A percentile compares a stretch with the other conserved stretches of the same genome.
Evolutionary conservation across 208 protist species (phyloP).

Genomic region (Trypanosoma cruzi): DNA sequence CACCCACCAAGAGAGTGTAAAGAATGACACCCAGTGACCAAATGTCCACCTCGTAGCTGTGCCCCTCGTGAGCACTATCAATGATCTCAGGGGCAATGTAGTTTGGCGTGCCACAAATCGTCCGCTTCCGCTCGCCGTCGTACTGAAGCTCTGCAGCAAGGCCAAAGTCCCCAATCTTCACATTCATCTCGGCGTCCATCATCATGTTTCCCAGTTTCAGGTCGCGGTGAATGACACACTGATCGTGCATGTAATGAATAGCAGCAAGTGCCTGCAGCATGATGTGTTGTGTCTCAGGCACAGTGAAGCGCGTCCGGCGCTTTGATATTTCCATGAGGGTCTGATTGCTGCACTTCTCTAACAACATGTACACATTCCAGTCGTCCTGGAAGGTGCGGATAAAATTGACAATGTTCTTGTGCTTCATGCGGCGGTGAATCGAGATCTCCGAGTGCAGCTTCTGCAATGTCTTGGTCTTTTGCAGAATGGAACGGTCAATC

Average conservation of each 20-base stretch:
- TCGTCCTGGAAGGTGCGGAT: constrained; percentile 56
- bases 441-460: constrained; percentile 60
- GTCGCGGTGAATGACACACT: constrained; percentile 78
- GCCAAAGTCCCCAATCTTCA: constrained; percentile 95
- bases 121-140: constrained; percentile 49
- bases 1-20: constrained; percentile 87
- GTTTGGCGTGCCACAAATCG: constrained; percentile 96
- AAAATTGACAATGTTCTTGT: constrained; percentile 74
- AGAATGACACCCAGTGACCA: constrained; percentile 94
- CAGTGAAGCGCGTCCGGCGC: constrained; percentile 40
- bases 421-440: constrained; percentile 56
- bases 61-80: constrained; percentile 34
- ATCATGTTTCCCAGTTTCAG: constrained; percentile 94
- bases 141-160: constrained; percentile 61
- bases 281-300: constrained; percentile 66
- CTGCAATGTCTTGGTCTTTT: constrained; percentile 31
- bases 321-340: constrained; percentile 59
- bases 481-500: constrained; percentile 58
- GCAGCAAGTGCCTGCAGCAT: constrained; percentile 88
- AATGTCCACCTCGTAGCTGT: constrained; percentile 94
- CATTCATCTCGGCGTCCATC: constrained; percentile 69
- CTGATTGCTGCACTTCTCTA: constrained; percentile 59
- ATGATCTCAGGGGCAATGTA: constrained; percentile 95
- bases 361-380: constrained; percentile 70
- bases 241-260: constrained; percentile 82